Percentiles rank a stretch among this genome's conserved stretches.
These are phyloP conservation scores for Solanum ossicruentum DNA, from an alignment of 257 asterid species.

Conservation along the genomic window DNA sequence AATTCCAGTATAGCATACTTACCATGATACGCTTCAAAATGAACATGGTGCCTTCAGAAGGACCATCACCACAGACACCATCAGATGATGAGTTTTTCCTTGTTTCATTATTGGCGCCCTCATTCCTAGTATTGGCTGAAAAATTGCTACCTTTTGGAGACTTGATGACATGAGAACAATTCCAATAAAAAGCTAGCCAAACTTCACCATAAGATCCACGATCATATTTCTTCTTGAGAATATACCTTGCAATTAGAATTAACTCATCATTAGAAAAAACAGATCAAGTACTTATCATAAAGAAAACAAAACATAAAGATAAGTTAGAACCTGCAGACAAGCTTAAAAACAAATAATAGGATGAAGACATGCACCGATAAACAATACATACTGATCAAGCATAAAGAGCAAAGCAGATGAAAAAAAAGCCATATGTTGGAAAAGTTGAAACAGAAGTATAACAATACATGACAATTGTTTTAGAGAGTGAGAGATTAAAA, in stretches of 20 bases:
- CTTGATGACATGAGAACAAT: slow-evolving; percentile 56
- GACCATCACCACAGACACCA: slow-evolving; percentile 33
- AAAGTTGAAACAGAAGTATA: not conserved
- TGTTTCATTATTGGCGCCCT: slow-evolving; percentile 26
- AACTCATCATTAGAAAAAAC: not conserved
- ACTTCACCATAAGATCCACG: slow-evolving; percentile 99
- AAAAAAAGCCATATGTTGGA: not conserved
- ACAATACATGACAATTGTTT: not conserved
- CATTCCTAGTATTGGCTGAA: slow-evolving; percentile 13
- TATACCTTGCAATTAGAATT: slow-evolving; percentile 36
- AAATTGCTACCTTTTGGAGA: slow-evolving; percentile 17
- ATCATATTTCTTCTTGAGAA: slow-evolving; percentile 82
- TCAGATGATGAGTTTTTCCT: slow-evolving; percentile 8
- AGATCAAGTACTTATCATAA: not conserved
- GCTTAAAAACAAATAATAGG: not conserved
- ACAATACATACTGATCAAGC: not conserved
- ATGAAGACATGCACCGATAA: not conserved
- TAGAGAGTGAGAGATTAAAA: not conserved
- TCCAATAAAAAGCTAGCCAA: slow-evolving; percentile 97
- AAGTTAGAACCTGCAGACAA: not conserved
- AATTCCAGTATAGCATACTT: slow-evolving; percentile 4
- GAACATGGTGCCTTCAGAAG: slow-evolving; percentile 46
- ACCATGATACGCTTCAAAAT: slow-evolving; percentile 98
- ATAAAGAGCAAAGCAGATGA: not conserved
- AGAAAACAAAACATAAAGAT: not conserved